phyloP scores from a whole-genome alignment of 768 basidiomycete species.

The Xerocomellus chrysenteron region DNA sequence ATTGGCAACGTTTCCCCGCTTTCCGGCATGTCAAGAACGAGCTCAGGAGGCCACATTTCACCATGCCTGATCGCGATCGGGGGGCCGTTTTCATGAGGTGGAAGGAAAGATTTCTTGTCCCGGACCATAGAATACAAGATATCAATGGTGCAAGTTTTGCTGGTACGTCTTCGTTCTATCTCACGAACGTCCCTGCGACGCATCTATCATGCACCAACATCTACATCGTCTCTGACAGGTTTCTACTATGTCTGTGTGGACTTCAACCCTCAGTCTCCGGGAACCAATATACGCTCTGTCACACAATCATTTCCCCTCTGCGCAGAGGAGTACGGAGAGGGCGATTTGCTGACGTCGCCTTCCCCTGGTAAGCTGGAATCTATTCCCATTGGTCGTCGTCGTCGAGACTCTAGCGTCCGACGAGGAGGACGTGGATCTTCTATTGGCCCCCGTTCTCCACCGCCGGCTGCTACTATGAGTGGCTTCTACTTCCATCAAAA shows the following conservation, averaged over 20 bases:
- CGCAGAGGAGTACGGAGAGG: conserved; percentile 26
- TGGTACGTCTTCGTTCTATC: conserved; percentile 48
- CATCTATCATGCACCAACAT: conserved; percentile 16
- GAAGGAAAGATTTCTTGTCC: conserved; percentile 97
- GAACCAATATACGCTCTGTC: conserved; percentile 32
- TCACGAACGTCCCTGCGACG: background rate
- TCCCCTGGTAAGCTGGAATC: conserved; percentile 38
- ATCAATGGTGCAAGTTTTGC: conserved; percentile 96
- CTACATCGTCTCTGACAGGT: conserved; percentile 42
- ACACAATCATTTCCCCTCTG: conserved; percentile 38
- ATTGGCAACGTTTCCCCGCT: conserved; percentile 93
- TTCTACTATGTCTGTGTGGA: conserved; percentile 97
- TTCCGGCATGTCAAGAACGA: conserved; percentile 82
- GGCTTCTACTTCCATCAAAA: conserved; percentile 95
- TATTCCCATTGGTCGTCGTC: conserved; percentile 35
- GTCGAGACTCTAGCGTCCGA: conserved; percentile 49
- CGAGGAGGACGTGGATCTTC: conserved; percentile 47
- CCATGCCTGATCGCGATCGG: conserved; percentile 73
- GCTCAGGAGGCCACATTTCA: conserved; percentile 73
- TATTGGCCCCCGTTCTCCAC: conserved; percentile 44
- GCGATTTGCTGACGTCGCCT: conserved; percentile 30
- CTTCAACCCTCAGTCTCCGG: conserved; percentile 64
- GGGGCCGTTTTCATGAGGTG: conserved; percentile 93
- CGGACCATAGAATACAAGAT: conserved; percentile 89
- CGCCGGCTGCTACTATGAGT: conserved; percentile 71